Evolutionary conservation across 1,284 basidiomycete species (phyloP).

Genomic region (Naganishia cerealis): DNA sequence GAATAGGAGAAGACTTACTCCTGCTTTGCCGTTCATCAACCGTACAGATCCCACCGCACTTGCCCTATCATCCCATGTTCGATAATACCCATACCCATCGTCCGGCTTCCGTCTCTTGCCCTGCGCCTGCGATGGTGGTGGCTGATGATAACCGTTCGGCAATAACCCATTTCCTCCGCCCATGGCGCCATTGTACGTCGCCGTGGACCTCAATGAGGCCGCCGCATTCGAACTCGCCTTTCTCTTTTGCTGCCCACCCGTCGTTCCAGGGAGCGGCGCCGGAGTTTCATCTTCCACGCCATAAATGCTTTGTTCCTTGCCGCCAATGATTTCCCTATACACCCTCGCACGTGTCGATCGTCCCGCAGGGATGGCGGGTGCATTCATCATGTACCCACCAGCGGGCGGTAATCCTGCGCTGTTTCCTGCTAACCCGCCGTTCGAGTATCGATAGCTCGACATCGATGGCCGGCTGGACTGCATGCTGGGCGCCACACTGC

Average conservation of each 20-base stretch:
- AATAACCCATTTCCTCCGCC: neutral
- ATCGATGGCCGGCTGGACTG: conserved; percentile 24
- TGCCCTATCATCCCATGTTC: conserved; percentile 11
- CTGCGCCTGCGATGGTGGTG: neutral
- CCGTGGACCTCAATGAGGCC: conserved; percentile 21
- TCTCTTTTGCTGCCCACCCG: conserved; percentile 16
- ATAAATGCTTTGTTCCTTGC: conserved; percentile 20
- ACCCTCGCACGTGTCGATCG: conserved; percentile 6
- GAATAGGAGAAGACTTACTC: conserved; percentile 20
- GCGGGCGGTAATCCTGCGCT: conserved; percentile 3
- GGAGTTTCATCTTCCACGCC: conserved; percentile 22
- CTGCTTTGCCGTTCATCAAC: conserved; percentile 28
- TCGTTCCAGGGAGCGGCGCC: conserved; percentile 14
- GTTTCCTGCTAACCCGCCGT: neutral
- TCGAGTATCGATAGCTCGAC: conserved; percentile 23
- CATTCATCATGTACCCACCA: conserved; percentile 15
- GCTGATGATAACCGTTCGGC: conserved; percentile 22
- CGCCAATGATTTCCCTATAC: conserved; percentile 20
- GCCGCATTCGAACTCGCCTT: conserved; percentile 22
- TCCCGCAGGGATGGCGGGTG: neutral
- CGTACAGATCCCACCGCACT: conserved; percentile 13
- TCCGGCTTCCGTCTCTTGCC: conserved; percentile 26
- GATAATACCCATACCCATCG: conserved; percentile 19
- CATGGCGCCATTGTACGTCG: conserved; percentile 26
- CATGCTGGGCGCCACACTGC: conserved; percentile 21